Base-by-base conservation (phyloP, 176 grass and related monocot species). In the Secale cereale region DNA sequence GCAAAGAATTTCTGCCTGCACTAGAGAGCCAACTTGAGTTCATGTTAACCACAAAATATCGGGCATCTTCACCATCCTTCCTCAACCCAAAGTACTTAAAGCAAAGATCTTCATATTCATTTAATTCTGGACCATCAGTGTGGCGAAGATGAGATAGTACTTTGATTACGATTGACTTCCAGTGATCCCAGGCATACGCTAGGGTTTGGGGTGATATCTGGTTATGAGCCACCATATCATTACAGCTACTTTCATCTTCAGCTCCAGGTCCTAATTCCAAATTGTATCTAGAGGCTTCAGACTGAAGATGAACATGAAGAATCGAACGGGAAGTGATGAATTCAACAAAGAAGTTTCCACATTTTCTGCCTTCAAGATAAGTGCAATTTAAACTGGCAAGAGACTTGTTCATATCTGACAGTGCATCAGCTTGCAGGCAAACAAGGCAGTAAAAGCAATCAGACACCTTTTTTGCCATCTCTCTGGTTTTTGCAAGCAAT, bases 31-130 rank as follows among this genome's bases (percentile, higher is more conserved):
- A 97, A n/a, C 74, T 78, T n/a, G 92, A 90, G 59, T 91, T 87
- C 54, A 76, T 75, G 56, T 88, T 88, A 83, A 94, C 78, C 22
- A 94, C 19, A 6, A 65, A 16, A 80, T 88, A 94, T 33, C 11
- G 8, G 3, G 57, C 30, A 8, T 57, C 17, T 1, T 74, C 75
- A 64, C 67, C 76, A 29, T 85, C 74, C 82, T 84, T 91, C 77
- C 88, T 92, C 50, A 94, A 59, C 26, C 92, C 90, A 54, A 97
- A 92, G 65, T 93, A 97, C 45, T 91, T 88, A 36, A 59, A 26
- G 61, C 84, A 94, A 22, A 97, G 63, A 77, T 92, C 90, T 63
- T 94, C 30, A 68, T 16, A 77, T 36, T 80, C 50, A 59, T 77
- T 80, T 52, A 62, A 65, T 29, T 88, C 56, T 3, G 7, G 5